phyloP scores from a whole-genome alignment of 768 basidiomycete genomes.

The Naganishia onofrii region DNA sequence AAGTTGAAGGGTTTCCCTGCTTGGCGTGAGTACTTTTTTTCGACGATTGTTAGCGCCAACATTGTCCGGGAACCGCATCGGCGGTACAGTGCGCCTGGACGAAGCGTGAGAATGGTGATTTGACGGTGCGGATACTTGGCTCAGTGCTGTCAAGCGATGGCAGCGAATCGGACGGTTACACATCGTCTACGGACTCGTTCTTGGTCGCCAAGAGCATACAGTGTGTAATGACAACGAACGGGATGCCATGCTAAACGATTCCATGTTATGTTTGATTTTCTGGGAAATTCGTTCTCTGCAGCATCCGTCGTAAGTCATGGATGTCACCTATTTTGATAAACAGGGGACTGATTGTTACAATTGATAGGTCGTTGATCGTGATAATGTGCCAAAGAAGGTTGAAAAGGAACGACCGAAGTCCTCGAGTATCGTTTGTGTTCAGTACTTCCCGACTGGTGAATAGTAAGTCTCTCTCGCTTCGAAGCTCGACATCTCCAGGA shows the following conservation, averaged over 20 bases:
- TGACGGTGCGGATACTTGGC: too few species aligned
- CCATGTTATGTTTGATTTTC: background rate
- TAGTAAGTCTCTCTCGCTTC: conserved; percentile 63
- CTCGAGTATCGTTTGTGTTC: conserved; percentile 66
- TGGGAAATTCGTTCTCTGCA: background rate
- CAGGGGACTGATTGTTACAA: background rate
- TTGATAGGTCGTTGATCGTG: conserved; percentile 73
- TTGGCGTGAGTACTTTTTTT: conserved; percentile 73
- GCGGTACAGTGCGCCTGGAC: too few species aligned
- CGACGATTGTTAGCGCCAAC: too few species aligned
- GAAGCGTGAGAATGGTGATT: too few species aligned
- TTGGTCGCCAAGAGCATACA: background rate
- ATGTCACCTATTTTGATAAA: background rate
- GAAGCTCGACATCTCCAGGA: background rate
- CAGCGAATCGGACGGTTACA: too few species aligned
- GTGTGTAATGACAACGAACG: background rate
- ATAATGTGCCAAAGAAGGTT: conserved; percentile 59
- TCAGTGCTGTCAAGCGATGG: too few species aligned
- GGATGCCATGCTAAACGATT: background rate
- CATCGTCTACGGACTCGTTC: too few species aligned
- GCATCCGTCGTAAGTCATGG: conserved; percentile 5
- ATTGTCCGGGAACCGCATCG: background rate
- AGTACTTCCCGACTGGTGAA: conserved; percentile 92
- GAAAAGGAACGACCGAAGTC: conserved; percentile 76
- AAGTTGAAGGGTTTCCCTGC: conserved; percentile 91